phyloP scores from a whole-genome alignment of 2,329 filamentous ascomycete genomes.

The Xylaria sp. region DNA sequence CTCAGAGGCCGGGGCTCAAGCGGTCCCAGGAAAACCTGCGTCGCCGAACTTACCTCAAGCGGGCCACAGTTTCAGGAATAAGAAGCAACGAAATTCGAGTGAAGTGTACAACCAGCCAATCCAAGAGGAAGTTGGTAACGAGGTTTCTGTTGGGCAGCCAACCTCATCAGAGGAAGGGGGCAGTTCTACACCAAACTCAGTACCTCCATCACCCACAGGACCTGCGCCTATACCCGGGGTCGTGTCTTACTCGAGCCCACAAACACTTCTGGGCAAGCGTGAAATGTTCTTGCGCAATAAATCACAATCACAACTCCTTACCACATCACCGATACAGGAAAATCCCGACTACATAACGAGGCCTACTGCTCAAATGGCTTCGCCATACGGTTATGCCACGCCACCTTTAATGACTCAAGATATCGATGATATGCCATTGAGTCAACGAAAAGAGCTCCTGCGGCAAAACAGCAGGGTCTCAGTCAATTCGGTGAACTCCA shows the following conservation, averaged over 20 bases:
- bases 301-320: constrained; percentile 56
- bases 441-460: constrained; percentile 72
- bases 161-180: constrained; percentile 43
- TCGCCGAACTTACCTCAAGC: constrained; percentile 29
- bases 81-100: constrained; percentile 45
- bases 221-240: constrained; percentile 56
- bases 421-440: constrained; percentile 77
- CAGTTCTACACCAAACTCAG: constrained; percentile 29
- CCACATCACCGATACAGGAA: constrained; percentile 44
- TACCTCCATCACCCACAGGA: constrained; percentile 37
- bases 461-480: constrained; percentile 61
- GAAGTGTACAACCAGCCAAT: constrained; percentile 54
- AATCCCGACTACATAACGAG: constrained; percentile 37
- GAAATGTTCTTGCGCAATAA: constrained; percentile 66
- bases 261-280: constrained; percentile 67
- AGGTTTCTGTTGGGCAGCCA: constrained; percentile 31
- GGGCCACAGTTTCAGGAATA: constrained; percentile 41
- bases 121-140: constrained; percentile 54
- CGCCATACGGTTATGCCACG: constrained; percentile 53
- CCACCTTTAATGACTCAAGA: constrained; percentile 53
- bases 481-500: constrained; percentile 37
- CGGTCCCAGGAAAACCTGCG: constrained; percentile 18
- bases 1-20: constrained; percentile 9
- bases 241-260: constrained; percentile 62
- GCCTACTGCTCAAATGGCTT: constrained; percentile 56